These are phyloP conservation scores for Aspergillus sclerotioniger DNA, from an alignment of 495 filamentous ascomycete genomes.

Conservation along the genomic window DNA sequence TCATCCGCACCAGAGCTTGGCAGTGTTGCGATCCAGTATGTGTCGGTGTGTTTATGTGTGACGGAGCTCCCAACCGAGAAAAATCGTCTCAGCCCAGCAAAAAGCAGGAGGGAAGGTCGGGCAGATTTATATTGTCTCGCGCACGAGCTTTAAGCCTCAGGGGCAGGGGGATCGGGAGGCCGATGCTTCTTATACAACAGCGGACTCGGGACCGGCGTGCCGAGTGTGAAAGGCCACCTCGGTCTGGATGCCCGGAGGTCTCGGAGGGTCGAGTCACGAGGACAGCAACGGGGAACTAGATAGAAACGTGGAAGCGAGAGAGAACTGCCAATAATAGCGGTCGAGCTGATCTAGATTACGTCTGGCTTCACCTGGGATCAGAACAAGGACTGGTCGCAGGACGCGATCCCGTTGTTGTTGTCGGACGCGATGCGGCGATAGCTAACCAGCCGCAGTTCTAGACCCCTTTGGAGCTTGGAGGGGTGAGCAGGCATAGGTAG, in stretches of 20 bases:
- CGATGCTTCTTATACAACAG: slow-evolving; percentile 14
- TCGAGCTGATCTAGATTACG: background rate
- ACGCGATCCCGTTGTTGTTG: background rate
- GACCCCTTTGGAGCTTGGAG: background rate
- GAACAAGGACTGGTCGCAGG: background rate
- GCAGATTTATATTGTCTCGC: slow-evolving; percentile 3
- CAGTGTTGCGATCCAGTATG: background rate
- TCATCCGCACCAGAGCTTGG: background rate
- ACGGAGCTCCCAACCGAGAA: too few species aligned
- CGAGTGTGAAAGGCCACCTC: slow-evolving; percentile 7
- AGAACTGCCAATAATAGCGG: background rate
- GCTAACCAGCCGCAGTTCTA: background rate
- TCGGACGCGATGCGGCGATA: background rate
- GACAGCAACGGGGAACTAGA: slow-evolving; percentile 2
- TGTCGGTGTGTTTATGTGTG: background rate
- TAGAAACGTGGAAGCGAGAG: background rate
- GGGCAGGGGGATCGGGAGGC: slow-evolving; percentile 9
- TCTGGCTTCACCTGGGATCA: background rate
- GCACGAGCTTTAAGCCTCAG: background rate
- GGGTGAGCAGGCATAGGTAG: background rate
- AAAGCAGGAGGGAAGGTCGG: background rate
- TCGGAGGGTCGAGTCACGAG: slow-evolving; percentile 11
- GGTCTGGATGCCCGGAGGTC: slow-evolving; percentile 14
- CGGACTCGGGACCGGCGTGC: slow-evolving; percentile 11
- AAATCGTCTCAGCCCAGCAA: background rate